phyloP scores from a whole-genome alignment of 768 basidiomycete species.

The Suillus subaureus region DNA sequence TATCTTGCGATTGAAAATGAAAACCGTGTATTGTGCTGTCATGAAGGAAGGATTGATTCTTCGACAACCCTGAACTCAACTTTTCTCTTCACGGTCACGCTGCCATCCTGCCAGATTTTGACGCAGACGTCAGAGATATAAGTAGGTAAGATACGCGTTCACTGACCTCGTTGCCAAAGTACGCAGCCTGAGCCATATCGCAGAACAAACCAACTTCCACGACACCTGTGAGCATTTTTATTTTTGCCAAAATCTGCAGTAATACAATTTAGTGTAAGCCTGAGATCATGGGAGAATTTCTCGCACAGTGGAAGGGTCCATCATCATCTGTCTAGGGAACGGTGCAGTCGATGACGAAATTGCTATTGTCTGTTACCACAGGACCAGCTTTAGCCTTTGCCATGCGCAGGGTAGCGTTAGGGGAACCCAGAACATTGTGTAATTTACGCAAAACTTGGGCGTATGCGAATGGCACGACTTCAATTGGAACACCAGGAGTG shows the following conservation, averaged over 20 bases:
- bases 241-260: slow-evolving; percentile 67
- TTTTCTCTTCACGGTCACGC: slow-evolving; percentile 61
- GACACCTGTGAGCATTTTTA: slow-evolving; percentile 96
- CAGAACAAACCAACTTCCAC: slow-evolving; percentile 99
- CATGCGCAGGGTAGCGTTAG: slow-evolving; percentile 85
- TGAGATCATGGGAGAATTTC: slow-evolving; percentile 6
- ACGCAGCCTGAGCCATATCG: slow-evolving; percentile 90
- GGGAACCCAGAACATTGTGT: slow-evolving; percentile 58
- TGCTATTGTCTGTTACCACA: slow-evolving; percentile 95
- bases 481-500: slow-evolving; percentile 88
- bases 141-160: neutral
- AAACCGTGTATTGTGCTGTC: neutral
- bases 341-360: slow-evolving; percentile 98
- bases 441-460: slow-evolving; percentile 81
- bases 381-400: slow-evolving; percentile 93
- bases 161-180: slow-evolving; percentile 85
- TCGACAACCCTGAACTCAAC: slow-evolving; percentile 24
- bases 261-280: neutral
- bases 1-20: neutral
- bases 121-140: slow-evolving; percentile 1
- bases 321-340: slow-evolving; percentile 70
- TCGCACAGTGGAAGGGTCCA: slow-evolving; percentile 62
- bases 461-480: slow-evolving; percentile 97
- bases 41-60: slow-evolving; percentile 9
- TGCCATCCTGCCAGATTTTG: slow-evolving; percentile 54